Evolutionary conservation across 2,329 filamentous ascomycete genomes (phyloP).

Genomic region (Cadophora luteo-olivacea): DNA sequence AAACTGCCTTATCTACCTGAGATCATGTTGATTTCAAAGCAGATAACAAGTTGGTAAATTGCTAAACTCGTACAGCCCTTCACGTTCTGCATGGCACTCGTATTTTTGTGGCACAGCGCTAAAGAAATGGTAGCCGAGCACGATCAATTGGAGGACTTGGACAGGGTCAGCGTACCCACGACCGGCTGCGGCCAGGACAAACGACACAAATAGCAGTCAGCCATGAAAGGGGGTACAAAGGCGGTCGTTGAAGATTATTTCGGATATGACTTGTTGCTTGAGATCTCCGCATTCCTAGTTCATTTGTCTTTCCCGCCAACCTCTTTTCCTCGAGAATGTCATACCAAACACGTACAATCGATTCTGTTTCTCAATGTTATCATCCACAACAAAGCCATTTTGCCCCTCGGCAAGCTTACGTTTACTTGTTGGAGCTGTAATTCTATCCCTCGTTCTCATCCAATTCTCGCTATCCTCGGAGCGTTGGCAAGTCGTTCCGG

Average conservation of each 20-base stretch:
- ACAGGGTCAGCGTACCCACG: neutral
- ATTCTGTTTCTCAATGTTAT: constrained; percentile 5
- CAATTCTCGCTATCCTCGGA: constrained; percentile 2
- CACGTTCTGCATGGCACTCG: neutral
- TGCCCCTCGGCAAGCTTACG: neutral
- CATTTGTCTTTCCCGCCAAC: neutral
- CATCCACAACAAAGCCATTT: neutral
- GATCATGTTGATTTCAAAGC: neutral
- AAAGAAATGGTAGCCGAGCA: neutral
- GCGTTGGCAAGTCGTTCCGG: neutral
- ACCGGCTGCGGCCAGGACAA: neutral
- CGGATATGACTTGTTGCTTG: too few species aligned
- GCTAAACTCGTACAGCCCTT: neutral
- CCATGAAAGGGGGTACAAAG: neutral
- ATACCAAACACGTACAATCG: neutral
- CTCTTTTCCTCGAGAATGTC: neutral
- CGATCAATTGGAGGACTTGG: neutral
- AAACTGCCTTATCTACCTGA: neutral
- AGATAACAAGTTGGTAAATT: neutral
- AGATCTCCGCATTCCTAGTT: neutral
- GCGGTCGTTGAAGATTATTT: neutral
- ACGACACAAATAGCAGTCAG: neutral
- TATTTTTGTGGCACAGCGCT: neutral
- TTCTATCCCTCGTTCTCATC: neutral
- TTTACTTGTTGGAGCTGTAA: neutral